Conservation (phyloP, 805 yeast genomes). For the Cyberlindnera xylosilytica region DNA sequence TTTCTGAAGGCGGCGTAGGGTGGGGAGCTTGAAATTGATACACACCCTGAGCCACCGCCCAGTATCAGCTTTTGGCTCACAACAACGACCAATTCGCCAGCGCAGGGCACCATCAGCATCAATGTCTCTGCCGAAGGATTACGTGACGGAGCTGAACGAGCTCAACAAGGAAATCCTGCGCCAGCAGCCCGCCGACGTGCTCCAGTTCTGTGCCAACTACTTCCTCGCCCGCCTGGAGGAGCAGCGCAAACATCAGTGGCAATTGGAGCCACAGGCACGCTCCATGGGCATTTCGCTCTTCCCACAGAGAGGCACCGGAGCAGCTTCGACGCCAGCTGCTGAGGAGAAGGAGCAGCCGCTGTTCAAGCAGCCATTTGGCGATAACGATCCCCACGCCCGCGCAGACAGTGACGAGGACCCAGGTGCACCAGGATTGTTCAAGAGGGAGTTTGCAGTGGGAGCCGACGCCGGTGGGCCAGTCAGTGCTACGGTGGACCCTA, state of each 20-base stretch:
- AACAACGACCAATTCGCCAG: background rate
- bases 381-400: constrained; percentile 59
- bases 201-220: constrained; percentile 75
- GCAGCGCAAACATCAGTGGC: constrained; percentile 53
- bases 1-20: background rate
- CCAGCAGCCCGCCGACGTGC: constrained; percentile 61
- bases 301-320: constrained; percentile 28
- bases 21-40: background rate
- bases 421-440: constrained; percentile 22
- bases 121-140: constrained; percentile 37
- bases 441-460: constrained; percentile 26
- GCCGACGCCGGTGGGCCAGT: constrained; percentile 16
- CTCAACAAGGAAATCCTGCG: constrained; percentile 55
- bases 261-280: constrained; percentile 45
- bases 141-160: constrained; percentile 54
- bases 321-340: constrained; percentile 4
- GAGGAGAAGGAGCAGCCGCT: constrained; percentile 13
- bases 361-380: constrained; percentile 48
- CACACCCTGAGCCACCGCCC: background rate
- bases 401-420: constrained; percentile 30
- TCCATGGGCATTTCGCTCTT: constrained; percentile 49
- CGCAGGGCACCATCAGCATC: background rate
- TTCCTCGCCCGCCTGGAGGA: constrained; percentile 60
- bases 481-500: constrained; percentile 23
- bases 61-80: too few species aligned